These are phyloP conservation scores for Coemansia sp. DNA, from an alignment of 192 early-diverging fungal species.

Conservation along the genomic window DNA sequence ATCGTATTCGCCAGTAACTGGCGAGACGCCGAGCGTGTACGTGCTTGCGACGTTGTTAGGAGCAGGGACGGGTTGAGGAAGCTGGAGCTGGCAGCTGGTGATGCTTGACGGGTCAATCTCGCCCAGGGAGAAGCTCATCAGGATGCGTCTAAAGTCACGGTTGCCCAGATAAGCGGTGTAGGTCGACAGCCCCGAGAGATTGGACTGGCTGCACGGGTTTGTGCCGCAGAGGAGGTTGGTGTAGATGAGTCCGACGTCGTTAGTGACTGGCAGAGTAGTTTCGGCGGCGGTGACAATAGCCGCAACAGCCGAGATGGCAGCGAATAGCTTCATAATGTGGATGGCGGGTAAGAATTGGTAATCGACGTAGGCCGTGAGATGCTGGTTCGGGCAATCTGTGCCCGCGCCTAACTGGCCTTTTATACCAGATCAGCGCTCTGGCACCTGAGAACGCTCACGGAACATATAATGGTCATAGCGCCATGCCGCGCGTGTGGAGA, in stretches of 20 bases:
- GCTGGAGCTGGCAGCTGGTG: neutral
- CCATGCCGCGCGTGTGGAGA: too few species aligned
- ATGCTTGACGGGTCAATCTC: neutral
- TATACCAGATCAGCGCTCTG: too few species aligned
- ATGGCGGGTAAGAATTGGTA: too few species aligned
- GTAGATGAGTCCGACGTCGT: constrained; percentile 33
- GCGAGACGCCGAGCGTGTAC: neutral
- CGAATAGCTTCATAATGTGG: neutral
- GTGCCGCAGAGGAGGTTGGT: constrained; percentile 18
- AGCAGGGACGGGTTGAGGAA: neutral
- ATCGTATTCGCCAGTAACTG: neutral
- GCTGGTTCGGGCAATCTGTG: too few species aligned
- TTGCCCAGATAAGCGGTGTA: constrained; percentile 34
- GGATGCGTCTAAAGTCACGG: constrained; percentile 23
- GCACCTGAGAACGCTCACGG: too few species aligned
- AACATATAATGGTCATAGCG: too few species aligned
- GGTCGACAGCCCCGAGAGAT: constrained; percentile 10
- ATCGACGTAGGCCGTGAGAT: too few species aligned
- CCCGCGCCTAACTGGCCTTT: too few species aligned
- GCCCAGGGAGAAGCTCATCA: constrained; percentile 22
- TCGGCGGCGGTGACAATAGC: neutral
- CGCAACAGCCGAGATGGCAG: neutral
- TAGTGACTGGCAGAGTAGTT: constrained; percentile 4
- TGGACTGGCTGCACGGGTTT: constrained; percentile 14
- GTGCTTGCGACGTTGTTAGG: neutral